Percentiles rank a stretch among this genome's conserved stretches.
Conservation (phyloP, 139 green algal genomes). For the Picochlorum sp. region DNA sequence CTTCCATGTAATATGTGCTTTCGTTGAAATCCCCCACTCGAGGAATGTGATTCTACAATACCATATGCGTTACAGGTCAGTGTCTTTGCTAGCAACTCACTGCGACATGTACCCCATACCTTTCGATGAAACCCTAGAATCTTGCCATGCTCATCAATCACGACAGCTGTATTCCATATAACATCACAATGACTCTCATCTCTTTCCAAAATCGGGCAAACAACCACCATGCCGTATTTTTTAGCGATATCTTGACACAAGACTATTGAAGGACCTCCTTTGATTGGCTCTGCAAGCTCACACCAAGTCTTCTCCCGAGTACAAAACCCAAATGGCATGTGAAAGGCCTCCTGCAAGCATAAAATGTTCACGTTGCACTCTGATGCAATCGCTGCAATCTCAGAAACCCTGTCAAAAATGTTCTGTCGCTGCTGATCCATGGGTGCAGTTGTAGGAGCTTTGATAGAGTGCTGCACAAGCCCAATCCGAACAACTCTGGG, state of each 20-base stretch:
- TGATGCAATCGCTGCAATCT: slow-evolving; percentile 68
- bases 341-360: slow-evolving; percentile 91
- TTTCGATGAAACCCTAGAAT: slow-evolving; percentile 88
- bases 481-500: slow-evolving; percentile 71
- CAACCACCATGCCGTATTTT: slow-evolving; percentile 48
- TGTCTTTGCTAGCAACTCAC: no score
- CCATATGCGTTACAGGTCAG: slow-evolving; percentile 16
- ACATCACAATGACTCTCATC: slow-evolving; percentile 70
- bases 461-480: slow-evolving; percentile 80
- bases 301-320: slow-evolving; percentile 87
- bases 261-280: slow-evolving; percentile 41
- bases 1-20: slow-evolving; percentile 90
- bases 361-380: slow-evolving; percentile 75
- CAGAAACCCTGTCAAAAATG: slow-evolving; percentile 28
- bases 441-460: slow-evolving; percentile 66
- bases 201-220: slow-evolving; percentile 86
- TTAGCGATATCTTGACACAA: slow-evolving; percentile 37
- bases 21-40: slow-evolving; percentile 97
- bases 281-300: slow-evolving; percentile 84
- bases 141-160: slow-evolving; percentile 85
- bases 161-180: slow-evolving; percentile 97
- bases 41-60: slow-evolving; percentile 87
- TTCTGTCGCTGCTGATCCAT: slow-evolving; percentile 61
- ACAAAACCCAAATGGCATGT: slow-evolving; percentile 94
- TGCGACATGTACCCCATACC: not conserved